phyloP scores from a whole-genome alignment of 1,284 basidiomycete species.

The Crucibulum parvulum region DNA sequence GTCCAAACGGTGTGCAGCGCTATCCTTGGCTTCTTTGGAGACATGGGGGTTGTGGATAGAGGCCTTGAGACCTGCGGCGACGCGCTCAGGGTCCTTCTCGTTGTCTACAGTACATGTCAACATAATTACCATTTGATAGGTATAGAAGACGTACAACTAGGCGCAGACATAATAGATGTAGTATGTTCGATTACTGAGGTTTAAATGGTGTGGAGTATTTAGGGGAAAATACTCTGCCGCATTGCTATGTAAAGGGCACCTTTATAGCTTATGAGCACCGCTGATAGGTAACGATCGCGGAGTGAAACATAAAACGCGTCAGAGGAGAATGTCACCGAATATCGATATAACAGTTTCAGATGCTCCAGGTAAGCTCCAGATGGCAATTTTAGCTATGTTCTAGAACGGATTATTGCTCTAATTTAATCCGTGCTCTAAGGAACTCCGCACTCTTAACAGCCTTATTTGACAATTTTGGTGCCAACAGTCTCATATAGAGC shows the following conservation, averaged over 20 bases:
- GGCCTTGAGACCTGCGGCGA: slow-evolving; percentile 40
- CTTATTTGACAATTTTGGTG: no score
- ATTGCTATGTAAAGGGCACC: not conserved
- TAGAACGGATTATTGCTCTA: no score
- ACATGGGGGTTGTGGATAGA: slow-evolving; percentile 53
- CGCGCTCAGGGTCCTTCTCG: slow-evolving; percentile 29
- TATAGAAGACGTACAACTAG: not conserved
- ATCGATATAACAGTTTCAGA: no score
- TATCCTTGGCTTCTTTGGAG: slow-evolving; percentile 57
- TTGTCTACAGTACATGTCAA: not conserved
- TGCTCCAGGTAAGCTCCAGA: no score
- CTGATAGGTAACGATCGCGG: no score
- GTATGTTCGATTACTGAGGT: not conserved
- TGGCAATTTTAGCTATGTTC: no score
- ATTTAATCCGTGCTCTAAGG: no score
- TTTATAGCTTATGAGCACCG: no score
- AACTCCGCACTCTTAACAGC: no score
- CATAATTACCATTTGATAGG: not conserved
- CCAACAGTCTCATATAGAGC: no score
- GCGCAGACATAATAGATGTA: not conserved
- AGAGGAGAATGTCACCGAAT: no score
- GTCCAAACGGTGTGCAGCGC: slow-evolving; percentile 51
- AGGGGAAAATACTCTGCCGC: not conserved
- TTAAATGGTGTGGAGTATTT: not conserved
- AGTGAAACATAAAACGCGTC: no score